Conservation (phyloP, 148 eudicot genomes). For the Camellia granthamiana region DNA sequence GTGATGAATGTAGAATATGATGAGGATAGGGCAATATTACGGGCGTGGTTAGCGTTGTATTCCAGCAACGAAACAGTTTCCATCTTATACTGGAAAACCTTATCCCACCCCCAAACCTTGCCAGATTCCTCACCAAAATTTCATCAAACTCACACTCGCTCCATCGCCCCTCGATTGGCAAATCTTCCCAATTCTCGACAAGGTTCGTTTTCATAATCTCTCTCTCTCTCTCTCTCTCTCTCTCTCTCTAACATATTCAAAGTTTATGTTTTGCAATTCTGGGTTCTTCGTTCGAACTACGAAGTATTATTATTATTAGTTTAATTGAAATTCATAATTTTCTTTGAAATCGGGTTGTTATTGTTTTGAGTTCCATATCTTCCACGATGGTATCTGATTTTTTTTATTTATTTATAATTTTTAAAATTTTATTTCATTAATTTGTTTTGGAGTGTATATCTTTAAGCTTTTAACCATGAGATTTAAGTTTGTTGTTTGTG, state of each 20-base stretch:
- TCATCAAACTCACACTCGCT: not conserved
- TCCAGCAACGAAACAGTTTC: constrained; percentile 11
- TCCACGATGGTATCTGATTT: not conserved
- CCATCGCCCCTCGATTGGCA: not conserved
- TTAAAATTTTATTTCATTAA: too few relatives aligned
- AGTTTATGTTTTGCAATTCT: not conserved
- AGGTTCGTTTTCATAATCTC: constrained; percentile 1
- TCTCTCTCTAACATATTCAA: not conserved
- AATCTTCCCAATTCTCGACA: not conserved
- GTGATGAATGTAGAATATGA: not conserved
- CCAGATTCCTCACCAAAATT: not conserved
- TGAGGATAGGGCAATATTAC: not conserved
- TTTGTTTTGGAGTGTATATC: too few relatives aligned
- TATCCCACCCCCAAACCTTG: constrained; percentile 9
- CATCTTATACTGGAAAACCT: constrained; percentile 20
- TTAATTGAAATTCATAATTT: too few relatives aligned
- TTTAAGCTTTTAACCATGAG: too few relatives aligned
- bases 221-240: not conserved
- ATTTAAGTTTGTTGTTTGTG: too few relatives aligned
- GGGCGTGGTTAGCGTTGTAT: constrained; percentile 14
- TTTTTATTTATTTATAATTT: too few relatives aligned
- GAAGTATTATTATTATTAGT: not conserved
- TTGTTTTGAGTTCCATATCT: not conserved
- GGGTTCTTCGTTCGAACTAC: not conserved
- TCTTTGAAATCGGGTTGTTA: too few relatives aligned